These are phyloP conservation scores for Mycena floridula DNA, from an alignment of 768 basidiomycete species.

Conservation along the genomic window DNA sequence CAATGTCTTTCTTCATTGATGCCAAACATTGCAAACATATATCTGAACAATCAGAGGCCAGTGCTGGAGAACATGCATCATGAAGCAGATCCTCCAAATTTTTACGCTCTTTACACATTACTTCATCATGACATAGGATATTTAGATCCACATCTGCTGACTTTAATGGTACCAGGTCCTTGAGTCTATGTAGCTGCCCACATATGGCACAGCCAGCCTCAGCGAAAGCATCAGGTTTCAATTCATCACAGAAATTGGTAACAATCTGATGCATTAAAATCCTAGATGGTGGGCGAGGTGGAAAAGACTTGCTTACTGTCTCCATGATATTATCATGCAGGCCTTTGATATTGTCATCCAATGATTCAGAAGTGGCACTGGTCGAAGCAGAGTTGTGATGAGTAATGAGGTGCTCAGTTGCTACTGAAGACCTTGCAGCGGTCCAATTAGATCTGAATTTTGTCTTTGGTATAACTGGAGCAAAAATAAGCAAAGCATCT, in stretches of 20 bases:
- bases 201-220: conserved; percentile 4
- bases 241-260: neutral
- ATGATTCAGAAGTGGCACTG: too few species aligned
- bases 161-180: neutral
- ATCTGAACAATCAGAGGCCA: neutral
- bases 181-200: neutral
- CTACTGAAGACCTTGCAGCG: too few species aligned
- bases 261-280: neutral
- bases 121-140: neutral
- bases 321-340: too few species aligned
- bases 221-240: neutral
- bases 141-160: neutral
- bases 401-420: too few species aligned
- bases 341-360: too few species aligned
- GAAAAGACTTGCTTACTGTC: too few species aligned
- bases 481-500: too few species aligned
- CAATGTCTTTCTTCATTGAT: neutral
- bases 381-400: too few species aligned
- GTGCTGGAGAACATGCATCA: neutral
- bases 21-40: neutral
- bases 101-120: neutral
- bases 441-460: too few species aligned
- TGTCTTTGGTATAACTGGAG: too few species aligned
- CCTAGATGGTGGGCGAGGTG: neutral
- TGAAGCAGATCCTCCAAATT: neutral